Conservation (phyloP, 2,329 filamentous ascomycete genomes). For the Botryotinia globosa region DNA sequence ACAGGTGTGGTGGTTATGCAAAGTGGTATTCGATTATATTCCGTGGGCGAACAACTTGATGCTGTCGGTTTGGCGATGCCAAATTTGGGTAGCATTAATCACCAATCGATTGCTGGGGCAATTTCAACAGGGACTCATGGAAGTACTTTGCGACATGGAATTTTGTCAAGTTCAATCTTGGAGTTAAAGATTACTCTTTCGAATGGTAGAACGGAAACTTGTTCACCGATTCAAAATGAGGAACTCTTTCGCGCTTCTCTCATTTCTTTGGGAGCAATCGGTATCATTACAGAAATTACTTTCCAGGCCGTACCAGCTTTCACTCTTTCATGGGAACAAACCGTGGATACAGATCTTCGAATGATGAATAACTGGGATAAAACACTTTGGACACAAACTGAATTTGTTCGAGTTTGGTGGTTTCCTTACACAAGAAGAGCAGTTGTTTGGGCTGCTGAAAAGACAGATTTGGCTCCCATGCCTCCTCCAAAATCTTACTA, state of each 20-base stretch:
- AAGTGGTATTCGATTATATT: conserved; percentile 80
- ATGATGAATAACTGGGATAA: conserved; percentile 70
- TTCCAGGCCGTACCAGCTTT: conserved; percentile 77
- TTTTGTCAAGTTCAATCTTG: conserved; percentile 76
- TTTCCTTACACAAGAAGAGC: conserved; percentile 86
- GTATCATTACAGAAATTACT: conserved; percentile 86
- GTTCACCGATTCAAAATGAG: conserved; percentile 62
- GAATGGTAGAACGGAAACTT: conserved; percentile 70
- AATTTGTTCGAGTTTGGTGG: conserved; percentile 98
- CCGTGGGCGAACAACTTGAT: conserved; percentile 72
- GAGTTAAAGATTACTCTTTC: conserved; percentile 77
- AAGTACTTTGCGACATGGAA: conserved; percentile 76
- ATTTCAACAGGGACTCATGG: conserved; percentile 94
- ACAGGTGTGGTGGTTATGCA: conserved; percentile 72
- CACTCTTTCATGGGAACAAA: conserved; percentile 84
- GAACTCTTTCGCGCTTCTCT: conserved; percentile 87
- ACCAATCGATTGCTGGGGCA: conserved; percentile 88
- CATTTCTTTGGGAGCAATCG: conserved; percentile 82
- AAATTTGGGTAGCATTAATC: conserved; percentile 91
- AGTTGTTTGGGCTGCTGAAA: conserved; percentile 86
- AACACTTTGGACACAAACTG: conserved; percentile 75
- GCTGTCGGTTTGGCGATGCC: conserved; percentile 77
- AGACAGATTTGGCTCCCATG: conserved; percentile 59
- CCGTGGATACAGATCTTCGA: conserved; percentile 65
- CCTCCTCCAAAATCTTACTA: conserved; percentile 70